Evolutionary conservation across 306 rosid genomes (phyloP), one percentile per base, ranked within the genome.

Genomic region (Cucurbita moschata): DNA sequence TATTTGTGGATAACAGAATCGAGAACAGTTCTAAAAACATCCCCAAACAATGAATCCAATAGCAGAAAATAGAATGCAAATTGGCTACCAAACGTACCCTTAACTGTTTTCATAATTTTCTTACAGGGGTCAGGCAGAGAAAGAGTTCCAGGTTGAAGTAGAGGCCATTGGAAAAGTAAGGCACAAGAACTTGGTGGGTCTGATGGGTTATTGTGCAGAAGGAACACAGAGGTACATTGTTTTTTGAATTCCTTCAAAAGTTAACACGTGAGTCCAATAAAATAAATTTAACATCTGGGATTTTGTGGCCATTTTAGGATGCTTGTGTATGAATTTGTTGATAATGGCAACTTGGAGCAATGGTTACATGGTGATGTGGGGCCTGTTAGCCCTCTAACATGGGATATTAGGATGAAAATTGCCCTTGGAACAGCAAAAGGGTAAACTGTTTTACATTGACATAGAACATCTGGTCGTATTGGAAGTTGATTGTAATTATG

Each of bases 341-440:
- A 94, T 77, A 94, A 94, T 44, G 97, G 99, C 55, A 94, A 91
- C 80, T 83, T 94, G 90, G 99, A 94, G 85, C 99, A 94, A 72
- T 94, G 99, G 99, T 84, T 94, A 81, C 99, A 94, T 65, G 99
- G 99, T 79, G 92, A 94, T 65, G 96, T 89, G 54, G 96, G 97
- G 54, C 87, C 97, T 56, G 66, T 85, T 53, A 94, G 99, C 72
- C 97, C 97, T 77, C 80, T 94, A 72, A 90, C 96, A 19, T 94
- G 99, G 99, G 96, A 91, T 13, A 84, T 89, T 73, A 86, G 99
- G 61, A 87, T 91, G 88, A 89, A 68, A 83, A 91, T 94, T 54
- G 95, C 97, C 16, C 74, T 89, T 35, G 97, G 91, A 26, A 91
- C 97, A 0, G 99, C 99, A 46, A 94, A 94, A 81, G 97, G 99